These are phyloP conservation scores for Aureococcus anophagefferens DNA, from an alignment of 108 stramenopile species.

Conservation along the genomic window DNA sequence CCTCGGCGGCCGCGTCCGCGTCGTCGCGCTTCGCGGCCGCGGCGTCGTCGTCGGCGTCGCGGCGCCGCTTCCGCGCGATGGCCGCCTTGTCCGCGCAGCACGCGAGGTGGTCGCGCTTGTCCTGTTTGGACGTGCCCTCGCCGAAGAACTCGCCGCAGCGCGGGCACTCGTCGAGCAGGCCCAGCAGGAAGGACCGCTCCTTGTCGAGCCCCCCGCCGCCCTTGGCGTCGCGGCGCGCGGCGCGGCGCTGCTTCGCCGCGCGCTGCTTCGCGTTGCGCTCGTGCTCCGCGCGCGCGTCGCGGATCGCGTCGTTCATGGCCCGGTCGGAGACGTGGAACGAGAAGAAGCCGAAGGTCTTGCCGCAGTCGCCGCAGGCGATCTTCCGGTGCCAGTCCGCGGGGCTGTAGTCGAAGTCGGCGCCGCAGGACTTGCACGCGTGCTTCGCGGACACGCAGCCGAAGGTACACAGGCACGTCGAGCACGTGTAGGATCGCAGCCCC, in stretches of 20 bases:
- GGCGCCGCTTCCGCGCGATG: background rate
- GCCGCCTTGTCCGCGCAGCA: background rate
- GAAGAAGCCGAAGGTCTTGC: conserved; percentile 12
- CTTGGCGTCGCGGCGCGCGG: background rate
- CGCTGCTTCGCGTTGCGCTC: background rate
- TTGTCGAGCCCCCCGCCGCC: background rate
- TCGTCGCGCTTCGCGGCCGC: background rate
- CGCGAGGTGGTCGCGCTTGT: background rate
- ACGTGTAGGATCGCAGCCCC: conserved; percentile 13
- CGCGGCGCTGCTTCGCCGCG: conserved; percentile 1
- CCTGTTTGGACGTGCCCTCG: background rate
- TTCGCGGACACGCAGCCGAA: conserved; percentile 17
- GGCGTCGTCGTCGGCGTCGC: background rate
- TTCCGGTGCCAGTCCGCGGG: conserved; percentile 21
- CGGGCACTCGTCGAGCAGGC: conserved; percentile 18
- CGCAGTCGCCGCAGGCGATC: background rate
- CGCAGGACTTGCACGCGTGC: conserved; percentile 11
- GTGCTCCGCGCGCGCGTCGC: background rate
- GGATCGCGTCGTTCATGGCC: background rate
- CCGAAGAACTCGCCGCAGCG: conserved; percentile 10
- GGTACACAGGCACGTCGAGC: conserved; percentile 16
- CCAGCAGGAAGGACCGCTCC: conserved; percentile 1
- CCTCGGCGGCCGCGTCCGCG: background rate
- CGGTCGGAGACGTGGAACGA: conserved; percentile 10
- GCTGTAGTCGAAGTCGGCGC: conserved; percentile 11